A percentile compares a stretch with the other conserved stretches of the same genome.
phyloP scores from a whole-genome alignment of 768 basidiomycete genomes.

The Cystofilobasidium bisporidii region DNA sequence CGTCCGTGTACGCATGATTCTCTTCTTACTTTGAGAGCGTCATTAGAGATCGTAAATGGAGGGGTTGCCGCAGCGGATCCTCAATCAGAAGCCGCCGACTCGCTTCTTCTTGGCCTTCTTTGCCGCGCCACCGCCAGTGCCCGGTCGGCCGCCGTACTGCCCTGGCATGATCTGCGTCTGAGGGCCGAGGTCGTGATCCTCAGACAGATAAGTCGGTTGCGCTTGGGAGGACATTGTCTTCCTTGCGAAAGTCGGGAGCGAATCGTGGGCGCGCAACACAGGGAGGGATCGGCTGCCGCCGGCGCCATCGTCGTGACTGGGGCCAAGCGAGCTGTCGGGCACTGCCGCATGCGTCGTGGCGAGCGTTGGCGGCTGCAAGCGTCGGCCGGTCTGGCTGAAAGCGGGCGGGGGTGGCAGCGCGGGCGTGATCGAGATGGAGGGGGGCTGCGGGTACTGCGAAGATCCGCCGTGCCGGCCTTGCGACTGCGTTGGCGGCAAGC shows the following conservation, averaged over 20 bases:
- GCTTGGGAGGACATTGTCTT: not conserved
- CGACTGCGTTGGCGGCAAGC: not conserved
- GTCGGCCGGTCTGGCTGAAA: not conserved
- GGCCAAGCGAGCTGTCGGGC: not conserved
- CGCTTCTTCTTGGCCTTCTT: conserved; percentile 23
- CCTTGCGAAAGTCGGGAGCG: not conserved
- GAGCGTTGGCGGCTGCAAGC: not conserved
- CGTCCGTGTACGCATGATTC: no score
- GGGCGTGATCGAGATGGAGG: not conserved
- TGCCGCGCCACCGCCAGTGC: not conserved
- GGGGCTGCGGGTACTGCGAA: not conserved
- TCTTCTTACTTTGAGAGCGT: no score
- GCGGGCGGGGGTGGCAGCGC: not conserved
- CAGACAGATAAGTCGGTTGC: not conserved
- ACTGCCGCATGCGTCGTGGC: not conserved
- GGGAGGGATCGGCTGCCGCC: not conserved
- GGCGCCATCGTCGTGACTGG: not conserved
- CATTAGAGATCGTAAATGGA: no score
- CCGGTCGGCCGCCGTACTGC: conserved; percentile 11
- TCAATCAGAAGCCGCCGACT: conserved; percentile 26
- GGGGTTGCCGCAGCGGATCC: no score
- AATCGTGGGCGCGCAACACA: not conserved
- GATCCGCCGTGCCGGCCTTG: not conserved
- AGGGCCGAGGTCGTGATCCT: not conserved
- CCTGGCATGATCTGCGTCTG: conserved; percentile 19